These are phyloP conservation scores for Chrysochromulina tobinii DNA, from an alignment of 78 protist genomes.

Conservation along the genomic window DNA sequence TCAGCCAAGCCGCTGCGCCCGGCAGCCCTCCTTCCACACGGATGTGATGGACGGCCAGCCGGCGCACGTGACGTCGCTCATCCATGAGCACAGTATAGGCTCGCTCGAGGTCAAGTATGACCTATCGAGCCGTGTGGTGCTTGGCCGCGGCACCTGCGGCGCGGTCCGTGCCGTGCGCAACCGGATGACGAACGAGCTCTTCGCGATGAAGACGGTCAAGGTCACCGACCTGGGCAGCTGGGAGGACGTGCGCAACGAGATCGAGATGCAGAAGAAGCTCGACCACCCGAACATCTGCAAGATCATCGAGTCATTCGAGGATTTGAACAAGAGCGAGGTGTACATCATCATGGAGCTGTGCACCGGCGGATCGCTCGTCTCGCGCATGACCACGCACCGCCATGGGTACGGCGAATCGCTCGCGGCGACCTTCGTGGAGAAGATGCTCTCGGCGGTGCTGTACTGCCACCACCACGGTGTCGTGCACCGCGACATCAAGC, in stretches of 20 bases:
- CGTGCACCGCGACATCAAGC: slow-evolving; percentile 16
- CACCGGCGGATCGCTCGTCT: slow-evolving; percentile 14
- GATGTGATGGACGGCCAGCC: too few relatives aligned
- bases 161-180: background rate
- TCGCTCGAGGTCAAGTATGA: too few relatives aligned
- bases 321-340: background rate
- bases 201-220: background rate
- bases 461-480: slow-evolving; percentile 21
- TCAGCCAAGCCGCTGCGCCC: too few relatives aligned
- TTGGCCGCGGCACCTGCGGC: slow-evolving; percentile 1
- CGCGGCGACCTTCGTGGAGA: background rate
- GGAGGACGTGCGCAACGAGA: background rate
- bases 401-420: background rate
- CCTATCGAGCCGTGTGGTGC: background rate
- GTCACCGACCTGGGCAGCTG: background rate
- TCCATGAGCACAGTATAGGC: too few relatives aligned
- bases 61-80: too few relatives aligned
- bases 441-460: slow-evolving; percentile 1
- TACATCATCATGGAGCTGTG: slow-evolving; percentile 45
- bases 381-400: background rate
- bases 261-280: background rate
- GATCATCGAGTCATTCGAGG: background rate
- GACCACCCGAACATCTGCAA: slow-evolving; percentile 35
- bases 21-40: too few relatives aligned
- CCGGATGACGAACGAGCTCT: background rate